Base-by-base conservation (phyloP, 257 asterid genomes). In the Penstemon davidsonii region DNA sequence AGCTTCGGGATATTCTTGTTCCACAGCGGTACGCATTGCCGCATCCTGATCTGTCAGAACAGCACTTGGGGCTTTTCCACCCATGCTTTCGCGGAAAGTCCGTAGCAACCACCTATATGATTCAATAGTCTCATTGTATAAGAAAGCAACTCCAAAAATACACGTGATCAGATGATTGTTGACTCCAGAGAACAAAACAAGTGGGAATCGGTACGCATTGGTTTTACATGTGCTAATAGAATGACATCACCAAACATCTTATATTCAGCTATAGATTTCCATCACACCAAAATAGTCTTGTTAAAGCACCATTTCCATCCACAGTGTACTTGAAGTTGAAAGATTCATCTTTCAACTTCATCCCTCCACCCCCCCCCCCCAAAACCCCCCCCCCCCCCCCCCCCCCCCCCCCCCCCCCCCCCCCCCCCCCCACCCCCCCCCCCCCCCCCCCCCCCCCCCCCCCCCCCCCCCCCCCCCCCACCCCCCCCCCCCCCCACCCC, bases 11-110 rank as follows among this genome's bases (percentile, higher is more conserved):
- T 25, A 25, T 25, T 25, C 33, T 25, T 25, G 33, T 25, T 25
- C 33, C 2, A 25, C 33, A 25, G 33, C 33, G 33, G 33, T 25
- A 25, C 33, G 33, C 18, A 53, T 53, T 8, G 36, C 13, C 18
- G 58, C 58, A 15, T 53, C 58, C 58, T 53, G 18, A 53, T 53
- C 58, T 10, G 33, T 53, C 5, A 53, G 39, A 54, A 54, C 37
- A 37, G 19, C 18, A n/a, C 25, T 53, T 3, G 58, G 25, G 58
- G 5, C 25, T 6, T 53, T 3, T 7, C 60, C 33, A 55, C 37
- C 37, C 42, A 55, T 55, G 25, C 8, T 55, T 55, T 55, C 33
- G 33, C 33, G 33, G 2, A 55, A 55, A 25, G 42, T 55, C 9
- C 42, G n/a, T 8, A 55, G 42, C 39, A 25, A 55, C 60, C 60